Base-by-base conservation (phyloP, 768 basidiomycete genomes). In the Calocybe cyanea region DNA sequence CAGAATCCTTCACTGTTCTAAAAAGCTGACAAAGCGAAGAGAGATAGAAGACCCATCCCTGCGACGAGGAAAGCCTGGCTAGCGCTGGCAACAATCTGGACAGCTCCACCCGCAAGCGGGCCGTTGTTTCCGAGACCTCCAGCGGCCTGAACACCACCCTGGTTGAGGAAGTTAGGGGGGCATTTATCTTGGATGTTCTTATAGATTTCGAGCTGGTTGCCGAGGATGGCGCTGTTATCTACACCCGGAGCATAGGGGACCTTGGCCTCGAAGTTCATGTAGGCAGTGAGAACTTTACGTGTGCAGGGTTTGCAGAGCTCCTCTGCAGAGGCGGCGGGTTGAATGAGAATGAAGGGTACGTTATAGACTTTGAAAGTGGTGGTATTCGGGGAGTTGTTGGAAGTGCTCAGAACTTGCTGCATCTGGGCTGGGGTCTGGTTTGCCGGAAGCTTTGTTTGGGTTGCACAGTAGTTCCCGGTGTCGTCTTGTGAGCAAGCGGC, bases 271-370 rank as follows among this genome's bases (percentile, higher is more conserved):
- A 78, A 94, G 46, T 69, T 64, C 64, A 90, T 82, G 76, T 89
- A 99, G 7, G 81, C 54, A 1, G 80, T 77, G 53, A 98, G 60
- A 60, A 93, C 69, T 51, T 76, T 76, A 61, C 86, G 80, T 10
- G 89, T 82, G 81, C 95, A 98, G 11, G 82, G 55, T 2, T 75
- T 82, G 81, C 95, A 97, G 35, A 96, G 83, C 18, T 64, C 42
- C 20, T 63, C 54, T n/a, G 70, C 63, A 20, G 74, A 30, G 59
- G 77, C 66, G 49, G 56, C 50, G 36, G 85, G 70, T 21, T 73
- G 61, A 59, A 88, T 75, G 82, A 87, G 82, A 53, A 97, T 71
- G 86, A 90, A 96, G 28, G 80, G 70, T 44, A 96, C 64, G 72
- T 86, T 89, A 59, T 76, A 76, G 37, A 67, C 53, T 36, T 55